These are phyloP conservation scores for Chlorokybus atmophyticus DNA, from an alignment of 139 green algal species.

Conservation along the genomic window DNA sequence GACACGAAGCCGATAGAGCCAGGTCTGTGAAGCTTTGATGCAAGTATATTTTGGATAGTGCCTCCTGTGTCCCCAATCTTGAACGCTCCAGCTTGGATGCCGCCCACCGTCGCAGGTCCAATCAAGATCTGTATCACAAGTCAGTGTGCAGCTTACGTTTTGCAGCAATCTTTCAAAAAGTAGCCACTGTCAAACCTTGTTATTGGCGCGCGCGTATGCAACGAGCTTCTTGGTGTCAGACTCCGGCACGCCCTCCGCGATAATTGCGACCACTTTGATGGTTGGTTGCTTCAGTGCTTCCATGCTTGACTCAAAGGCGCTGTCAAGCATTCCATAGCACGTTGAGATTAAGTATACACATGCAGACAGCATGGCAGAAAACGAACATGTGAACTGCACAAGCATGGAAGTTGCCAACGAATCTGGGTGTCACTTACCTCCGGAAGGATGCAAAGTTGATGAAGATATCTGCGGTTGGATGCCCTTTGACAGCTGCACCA, in stretches of 20 bases:
- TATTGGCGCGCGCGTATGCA: constrained; percentile 52
- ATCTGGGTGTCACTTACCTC: too few relatives aligned
- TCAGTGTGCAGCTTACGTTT: too few relatives aligned
- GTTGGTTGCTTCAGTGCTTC: constrained; percentile 72
- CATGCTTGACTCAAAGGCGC: constrained; percentile 70
- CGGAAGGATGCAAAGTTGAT: constrained; percentile 90
- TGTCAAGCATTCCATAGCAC: too few relatives aligned
- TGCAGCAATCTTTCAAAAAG: too few relatives aligned
- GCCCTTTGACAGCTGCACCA: constrained; percentile 46
- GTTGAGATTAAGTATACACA: too few relatives aligned
- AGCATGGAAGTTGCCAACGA: too few relatives aligned
- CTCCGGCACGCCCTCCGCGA: constrained; percentile 88
- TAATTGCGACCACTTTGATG: constrained; percentile 73
- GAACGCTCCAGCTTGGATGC: constrained; percentile 82
- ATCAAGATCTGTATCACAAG: constrained; percentile 53
- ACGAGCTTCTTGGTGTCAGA: constrained; percentile 78
- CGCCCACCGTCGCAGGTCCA: constrained; percentile 80
- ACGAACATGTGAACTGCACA: too few relatives aligned
- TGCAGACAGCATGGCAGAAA: too few relatives aligned
- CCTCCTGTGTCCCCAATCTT: constrained; percentile 89
- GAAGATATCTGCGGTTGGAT: constrained; percentile 77
- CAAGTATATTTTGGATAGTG: constrained; percentile 90
- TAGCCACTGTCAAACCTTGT: too few relatives aligned
- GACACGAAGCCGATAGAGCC: constrained; percentile 82
- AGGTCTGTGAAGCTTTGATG: constrained; percentile 80